phyloP scores from a whole-genome alignment of 2,329 filamentous ascomycete species.

The Grosmannia clavigera region DNA sequence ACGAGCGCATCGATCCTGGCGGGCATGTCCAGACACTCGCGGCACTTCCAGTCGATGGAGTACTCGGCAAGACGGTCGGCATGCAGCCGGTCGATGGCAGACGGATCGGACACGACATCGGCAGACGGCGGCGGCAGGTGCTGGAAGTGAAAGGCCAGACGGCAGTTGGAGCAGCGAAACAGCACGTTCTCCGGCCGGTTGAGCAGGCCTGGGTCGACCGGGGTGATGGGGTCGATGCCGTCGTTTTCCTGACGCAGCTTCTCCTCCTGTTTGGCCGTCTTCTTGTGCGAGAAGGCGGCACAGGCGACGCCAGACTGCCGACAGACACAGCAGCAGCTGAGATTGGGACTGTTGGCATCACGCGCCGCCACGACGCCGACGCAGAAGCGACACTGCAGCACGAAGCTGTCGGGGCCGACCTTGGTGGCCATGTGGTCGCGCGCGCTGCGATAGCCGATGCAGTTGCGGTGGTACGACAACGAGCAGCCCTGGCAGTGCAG shows the following conservation, averaged over 20 bases:
- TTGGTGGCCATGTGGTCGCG: slow-evolving; percentile 91
- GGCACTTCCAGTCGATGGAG: slow-evolving; percentile 63
- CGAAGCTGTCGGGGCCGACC: slow-evolving; percentile 60
- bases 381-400: slow-evolving; percentile 83
- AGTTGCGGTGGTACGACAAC: slow-evolving; percentile 68
- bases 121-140: slow-evolving; percentile 51
- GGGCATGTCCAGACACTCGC: slow-evolving; percentile 53
- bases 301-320: slow-evolving; percentile 55
- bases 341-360: slow-evolving; percentile 55
- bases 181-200: slow-evolving; percentile 68
- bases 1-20: slow-evolving; percentile 65
- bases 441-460: slow-evolving; percentile 58
- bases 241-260: slow-evolving; percentile 66
- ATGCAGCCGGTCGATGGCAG: slow-evolving; percentile 28
- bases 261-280: slow-evolving; percentile 71
- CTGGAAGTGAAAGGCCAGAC: slow-evolving; percentile 69
- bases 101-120: slow-evolving; percentile 17
- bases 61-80: slow-evolving; percentile 61
- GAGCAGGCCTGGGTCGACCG: slow-evolving; percentile 49
- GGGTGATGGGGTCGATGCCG: slow-evolving; percentile 63
- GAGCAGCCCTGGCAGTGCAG: slow-evolving; percentile 89
- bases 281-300: slow-evolving; percentile 57
- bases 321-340: slow-evolving; percentile 63
- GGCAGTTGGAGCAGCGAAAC: slow-evolving; percentile 71
- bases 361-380: slow-evolving; percentile 57